A percentile compares a stretch with the other conserved stretches of the same genome.
These are phyloP conservation scores for Plectranthus barbatus DNA, from an alignment of 257 asterid genomes.

Conservation along the genomic window DNA sequence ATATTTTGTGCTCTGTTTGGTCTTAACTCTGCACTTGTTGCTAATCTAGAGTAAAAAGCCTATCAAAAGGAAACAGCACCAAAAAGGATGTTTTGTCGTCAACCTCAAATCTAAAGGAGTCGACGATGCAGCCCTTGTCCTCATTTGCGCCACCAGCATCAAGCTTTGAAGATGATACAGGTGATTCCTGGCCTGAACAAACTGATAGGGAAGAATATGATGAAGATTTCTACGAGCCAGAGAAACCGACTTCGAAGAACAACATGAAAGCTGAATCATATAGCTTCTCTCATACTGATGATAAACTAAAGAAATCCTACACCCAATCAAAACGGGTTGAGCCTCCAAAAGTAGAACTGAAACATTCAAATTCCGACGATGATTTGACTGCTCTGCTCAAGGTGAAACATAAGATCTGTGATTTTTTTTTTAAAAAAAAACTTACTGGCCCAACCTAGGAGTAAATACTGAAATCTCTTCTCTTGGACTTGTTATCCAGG, in stretches of 20 bases:
- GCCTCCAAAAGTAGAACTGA: constrained; percentile 53
- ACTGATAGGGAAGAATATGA: constrained; percentile 69
- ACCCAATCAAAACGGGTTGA: constrained; percentile 65
- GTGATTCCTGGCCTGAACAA: constrained; percentile 83
- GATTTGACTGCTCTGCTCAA: constrained; percentile 63
- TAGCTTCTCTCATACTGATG: constrained; percentile 39
- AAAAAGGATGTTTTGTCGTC: constrained; percentile 63
- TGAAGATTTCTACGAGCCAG: constrained; percentile 73
- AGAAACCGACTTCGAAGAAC: constrained; percentile 54
- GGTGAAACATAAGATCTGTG: constrained; percentile 30
- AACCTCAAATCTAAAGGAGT: constrained; percentile 68
- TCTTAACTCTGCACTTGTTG: constrained; percentile 1
- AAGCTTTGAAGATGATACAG: constrained; percentile 61
- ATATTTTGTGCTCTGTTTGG: constrained; percentile 1
- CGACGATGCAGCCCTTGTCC: constrained; percentile 47
- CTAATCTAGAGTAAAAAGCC: constrained; percentile 77
- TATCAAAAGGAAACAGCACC: constrained; percentile 73
- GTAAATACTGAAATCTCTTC: neutral
- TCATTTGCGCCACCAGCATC: constrained; percentile 46
- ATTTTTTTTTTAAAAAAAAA: neutral
- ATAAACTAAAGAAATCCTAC: constrained; percentile 50
- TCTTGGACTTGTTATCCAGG: constrained; percentile 40
- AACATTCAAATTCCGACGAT: constrained; percentile 38
- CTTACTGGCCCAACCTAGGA: neutral
- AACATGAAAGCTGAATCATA: constrained; percentile 44